Evolutionary conservation across 371 early-diverging fungal species (phyloP).

Genomic region (Dichotomocladium elegans): DNA sequence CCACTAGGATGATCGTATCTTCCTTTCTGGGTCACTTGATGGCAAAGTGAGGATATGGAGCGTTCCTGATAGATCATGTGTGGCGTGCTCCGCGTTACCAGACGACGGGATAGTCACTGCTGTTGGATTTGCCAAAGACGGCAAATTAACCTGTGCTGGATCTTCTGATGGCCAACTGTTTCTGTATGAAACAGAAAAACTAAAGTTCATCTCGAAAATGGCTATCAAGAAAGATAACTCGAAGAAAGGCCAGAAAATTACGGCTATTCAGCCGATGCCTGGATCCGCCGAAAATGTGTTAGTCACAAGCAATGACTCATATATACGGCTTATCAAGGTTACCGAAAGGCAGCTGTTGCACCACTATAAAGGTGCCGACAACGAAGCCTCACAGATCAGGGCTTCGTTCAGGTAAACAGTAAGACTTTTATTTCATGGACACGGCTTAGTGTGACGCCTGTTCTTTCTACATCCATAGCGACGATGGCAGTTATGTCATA

Average conservation of each 20-base stretch:
- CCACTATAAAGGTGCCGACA: conserved; percentile 77
- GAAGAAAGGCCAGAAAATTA: conserved; percentile 67
- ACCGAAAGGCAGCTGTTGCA: conserved; percentile 67
- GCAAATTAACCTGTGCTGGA: conserved; percentile 71
- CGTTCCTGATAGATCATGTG: conserved; percentile 74
- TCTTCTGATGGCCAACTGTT: conserved; percentile 73
- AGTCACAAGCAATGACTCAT: conserved; percentile 81
- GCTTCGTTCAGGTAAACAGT: conserved; percentile 62
- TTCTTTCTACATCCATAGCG: no score
- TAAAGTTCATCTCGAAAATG: conserved; percentile 80
- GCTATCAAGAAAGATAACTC: conserved; percentile 55
- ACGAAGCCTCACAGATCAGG: conserved; percentile 60
- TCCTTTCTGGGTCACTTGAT: conserved; percentile 81
- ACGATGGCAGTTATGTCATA: conserved; percentile 74
- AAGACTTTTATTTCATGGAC: no score
- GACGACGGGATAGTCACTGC: conserved; percentile 71
- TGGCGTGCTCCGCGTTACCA: conserved; percentile 69
- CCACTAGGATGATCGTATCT: conserved; percentile 72
- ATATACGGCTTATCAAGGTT: conserved; percentile 72
- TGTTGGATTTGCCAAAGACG: conserved; percentile 71
- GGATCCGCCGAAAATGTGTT: conserved; percentile 53
- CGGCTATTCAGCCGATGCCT: conserved; percentile 65
- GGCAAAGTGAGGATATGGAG: conserved; percentile 80
- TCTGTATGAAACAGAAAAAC: conserved; percentile 73
- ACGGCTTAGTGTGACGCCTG: no score